Percentiles rank a stretch among this genome's conserved stretches.
Conservation (phyloP, 1,284 basidiomycete species). For the Pseudozyma hubeiensis region DNA sequence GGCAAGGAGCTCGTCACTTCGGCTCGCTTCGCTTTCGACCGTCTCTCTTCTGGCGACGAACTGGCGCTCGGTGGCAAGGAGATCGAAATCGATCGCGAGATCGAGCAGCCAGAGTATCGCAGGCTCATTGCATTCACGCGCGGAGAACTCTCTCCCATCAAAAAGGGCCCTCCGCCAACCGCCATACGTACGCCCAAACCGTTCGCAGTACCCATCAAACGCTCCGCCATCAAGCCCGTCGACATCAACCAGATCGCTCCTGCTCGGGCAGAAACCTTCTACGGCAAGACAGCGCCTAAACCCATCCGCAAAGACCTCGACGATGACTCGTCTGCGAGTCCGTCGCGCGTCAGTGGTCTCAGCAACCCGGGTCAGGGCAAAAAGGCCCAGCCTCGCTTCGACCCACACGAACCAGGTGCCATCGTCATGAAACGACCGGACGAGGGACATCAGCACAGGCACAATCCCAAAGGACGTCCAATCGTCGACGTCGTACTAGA, state of each 20-base stretch:
- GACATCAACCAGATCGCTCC: constrained; percentile 39
- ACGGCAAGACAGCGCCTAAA: constrained; percentile 32
- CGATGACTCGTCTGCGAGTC: constrained; percentile 16
- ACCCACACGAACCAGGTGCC: constrained; percentile 72
- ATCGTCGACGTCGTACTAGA: constrained; percentile 84
- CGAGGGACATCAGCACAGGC: constrained; percentile 76
- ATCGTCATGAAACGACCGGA: constrained; percentile 87
- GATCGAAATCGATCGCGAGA: constrained; percentile 47
- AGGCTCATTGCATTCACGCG: constrained; percentile 33
- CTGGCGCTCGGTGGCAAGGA: constrained; percentile 58
- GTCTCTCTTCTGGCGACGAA: constrained; percentile 49
- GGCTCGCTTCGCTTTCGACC: constrained; percentile 33
- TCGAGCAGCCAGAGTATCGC: constrained; percentile 34
- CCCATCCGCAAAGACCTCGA: constrained; percentile 10
- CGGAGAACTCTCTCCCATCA: constrained; percentile 34
- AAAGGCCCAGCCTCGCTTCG: constrained; percentile 46
- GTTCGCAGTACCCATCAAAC: constrained; percentile 31
- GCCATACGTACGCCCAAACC: constrained; percentile 32
- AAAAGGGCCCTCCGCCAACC: constrained; percentile 31
- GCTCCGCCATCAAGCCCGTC: constrained; percentile 38
- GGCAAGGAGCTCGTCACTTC: constrained; percentile 51
- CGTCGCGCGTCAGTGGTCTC: constrained; percentile 32
- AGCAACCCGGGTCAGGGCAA: constrained; percentile 39
- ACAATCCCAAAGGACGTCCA: constrained; percentile 74
- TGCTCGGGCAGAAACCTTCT: constrained; percentile 46